phyloP scores from a whole-genome alignment of 345 rosid species.

The Populus alba region DNA sequence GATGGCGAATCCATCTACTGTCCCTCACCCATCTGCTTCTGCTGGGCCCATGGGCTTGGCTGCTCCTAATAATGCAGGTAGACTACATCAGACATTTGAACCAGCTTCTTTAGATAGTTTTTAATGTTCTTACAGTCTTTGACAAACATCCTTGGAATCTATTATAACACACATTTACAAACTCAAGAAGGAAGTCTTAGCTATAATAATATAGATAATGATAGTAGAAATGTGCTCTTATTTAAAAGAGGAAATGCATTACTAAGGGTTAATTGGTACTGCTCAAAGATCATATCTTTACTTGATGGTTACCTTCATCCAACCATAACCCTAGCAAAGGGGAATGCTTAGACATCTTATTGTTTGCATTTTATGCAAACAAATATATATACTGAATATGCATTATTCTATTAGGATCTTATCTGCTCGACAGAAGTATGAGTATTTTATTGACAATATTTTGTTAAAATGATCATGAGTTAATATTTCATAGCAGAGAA shows the following conservation, averaged over 20 bases:
- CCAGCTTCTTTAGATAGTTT: not conserved
- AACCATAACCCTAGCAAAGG: not conserved
- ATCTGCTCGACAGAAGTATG: not conserved
- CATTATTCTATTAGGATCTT: not conserved
- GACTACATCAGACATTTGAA: not conserved
- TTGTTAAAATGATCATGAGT: not conserved
- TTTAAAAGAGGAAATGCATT: not conserved
- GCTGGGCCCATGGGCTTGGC: conserved; percentile 65
- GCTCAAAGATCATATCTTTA: not conserved
- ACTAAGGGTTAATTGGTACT: not conserved
- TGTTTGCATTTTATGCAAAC: not conserved
- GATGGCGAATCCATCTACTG: conserved; percentile 74
- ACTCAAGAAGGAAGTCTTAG: not conserved
- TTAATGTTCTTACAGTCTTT: not conserved
- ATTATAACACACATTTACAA: not conserved
- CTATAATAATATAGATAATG: not conserved
- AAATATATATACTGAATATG: no score
- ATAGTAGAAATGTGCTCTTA: not conserved
- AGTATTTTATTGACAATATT: not conserved
- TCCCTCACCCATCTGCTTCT: conserved; percentile 67
- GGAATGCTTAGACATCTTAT: not conserved
- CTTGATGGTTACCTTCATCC: not conserved
- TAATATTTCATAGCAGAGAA: not conserved
- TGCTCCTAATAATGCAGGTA: conserved; percentile 65
- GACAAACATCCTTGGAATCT: not conserved